phyloP scores from a whole-genome alignment of 805 yeast genomes.

The Pichia thaimueangensis region DNA sequence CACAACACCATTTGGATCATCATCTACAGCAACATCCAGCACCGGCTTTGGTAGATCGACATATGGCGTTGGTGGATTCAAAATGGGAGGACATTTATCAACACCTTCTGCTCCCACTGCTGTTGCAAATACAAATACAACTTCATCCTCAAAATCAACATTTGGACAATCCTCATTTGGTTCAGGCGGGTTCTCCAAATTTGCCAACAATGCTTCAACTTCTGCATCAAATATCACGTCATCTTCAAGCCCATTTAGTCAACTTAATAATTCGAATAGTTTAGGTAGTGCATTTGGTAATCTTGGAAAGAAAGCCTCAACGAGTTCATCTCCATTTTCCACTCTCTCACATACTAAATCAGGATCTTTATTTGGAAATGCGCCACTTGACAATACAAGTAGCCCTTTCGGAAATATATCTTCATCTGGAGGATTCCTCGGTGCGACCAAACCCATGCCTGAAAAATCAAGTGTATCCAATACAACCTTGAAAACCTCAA shows the following conservation, averaged over 20 bases:
- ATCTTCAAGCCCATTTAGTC: conserved; percentile 5
- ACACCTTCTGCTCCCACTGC: neutral
- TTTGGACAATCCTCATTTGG: conserved; percentile 18
- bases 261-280: conserved; percentile 7
- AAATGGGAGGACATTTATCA: conserved; percentile 2
- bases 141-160: neutral
- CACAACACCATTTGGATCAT: neutral
- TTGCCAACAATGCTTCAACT: neutral
- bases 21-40: neutral
- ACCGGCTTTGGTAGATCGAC: conserved; percentile 3
- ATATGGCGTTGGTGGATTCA: conserved; percentile 3
- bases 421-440: neutral
- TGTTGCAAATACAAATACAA: neutral
- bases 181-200: conserved; percentile 1
- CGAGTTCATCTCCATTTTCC: conserved; percentile 1
- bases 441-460: neutral
- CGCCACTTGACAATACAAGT: too few relatives aligned
- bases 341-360: neutral
- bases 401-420: neutral
- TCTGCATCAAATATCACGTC: too few relatives aligned
- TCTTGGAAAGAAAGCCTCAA: neutral
- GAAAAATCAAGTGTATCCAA: too few relatives aligned
- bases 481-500: too few relatives aligned
- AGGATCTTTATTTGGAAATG: neutral
- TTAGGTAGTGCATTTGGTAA: conserved; percentile 1